Percentiles rank a stretch among this genome's conserved stretches.
Conservation (phyloP, 192 early-diverging fungal genomes). For the Funneliformis geosporum region DNA sequence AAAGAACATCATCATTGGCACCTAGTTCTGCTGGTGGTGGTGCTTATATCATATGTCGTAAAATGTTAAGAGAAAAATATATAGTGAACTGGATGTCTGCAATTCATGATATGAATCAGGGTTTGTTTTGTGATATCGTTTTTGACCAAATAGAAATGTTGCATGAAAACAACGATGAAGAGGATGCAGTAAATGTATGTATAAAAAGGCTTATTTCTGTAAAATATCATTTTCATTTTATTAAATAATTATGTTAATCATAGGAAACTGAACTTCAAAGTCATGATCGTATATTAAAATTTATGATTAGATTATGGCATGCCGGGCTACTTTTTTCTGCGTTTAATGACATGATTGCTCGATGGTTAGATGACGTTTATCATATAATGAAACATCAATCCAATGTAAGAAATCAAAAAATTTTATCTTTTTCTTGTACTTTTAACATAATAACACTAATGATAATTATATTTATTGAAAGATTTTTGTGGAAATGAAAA, state of each 20-base stretch:
- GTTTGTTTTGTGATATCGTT: constrained; percentile 40
- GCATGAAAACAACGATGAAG: constrained; percentile 40
- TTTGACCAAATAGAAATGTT: constrained; percentile 47
- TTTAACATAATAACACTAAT: not conserved
- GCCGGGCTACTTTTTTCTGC: constrained; percentile 46
- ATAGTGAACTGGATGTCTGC: constrained; percentile 48
- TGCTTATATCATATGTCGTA: constrained; percentile 51
- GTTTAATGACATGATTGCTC: constrained; percentile 43
- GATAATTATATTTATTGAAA: constrained; percentile 9
- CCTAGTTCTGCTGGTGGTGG: constrained; percentile 27
- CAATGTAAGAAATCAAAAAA: not conserved
- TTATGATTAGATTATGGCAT: constrained; percentile 48
- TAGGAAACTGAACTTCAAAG: constrained; percentile 40
- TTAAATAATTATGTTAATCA: not conserved
- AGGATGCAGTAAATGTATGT: constrained; percentile 2
- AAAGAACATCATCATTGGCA: not conserved
- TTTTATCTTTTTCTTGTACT: not conserved
- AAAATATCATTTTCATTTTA: not conserved
- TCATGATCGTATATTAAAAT: constrained; percentile 45
- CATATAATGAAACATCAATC: constrained; percentile 9
- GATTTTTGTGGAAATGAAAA: constrained; percentile 25
- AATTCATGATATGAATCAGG: constrained; percentile 46
- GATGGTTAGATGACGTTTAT: constrained; percentile 48
- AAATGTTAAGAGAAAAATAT: constrained; percentile 52
- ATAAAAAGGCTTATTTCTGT: not conserved